phyloP scores from a whole-genome alignment of 2,329 filamentous ascomycete genomes.

The Trichoderma sp. region DNA sequence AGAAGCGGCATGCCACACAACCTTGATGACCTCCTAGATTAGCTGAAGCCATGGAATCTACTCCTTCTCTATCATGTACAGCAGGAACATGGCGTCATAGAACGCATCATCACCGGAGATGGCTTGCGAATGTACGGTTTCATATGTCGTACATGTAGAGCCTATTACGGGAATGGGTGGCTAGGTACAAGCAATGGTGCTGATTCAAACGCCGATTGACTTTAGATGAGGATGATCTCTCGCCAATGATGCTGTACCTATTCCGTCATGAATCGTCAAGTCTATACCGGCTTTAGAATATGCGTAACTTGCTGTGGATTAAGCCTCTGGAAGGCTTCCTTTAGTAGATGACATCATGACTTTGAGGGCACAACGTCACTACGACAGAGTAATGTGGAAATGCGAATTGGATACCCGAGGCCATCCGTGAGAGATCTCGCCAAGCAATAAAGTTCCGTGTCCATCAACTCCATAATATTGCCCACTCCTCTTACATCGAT shows the following conservation, averaged over 20 bases:
- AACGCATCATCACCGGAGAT: neutral
- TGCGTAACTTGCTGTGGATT: neutral
- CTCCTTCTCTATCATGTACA: constrained; percentile 13
- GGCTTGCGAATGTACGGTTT: neutral
- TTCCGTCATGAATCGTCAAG: neutral
- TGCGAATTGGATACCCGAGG: neutral
- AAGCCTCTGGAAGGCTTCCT: neutral
- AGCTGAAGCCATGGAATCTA: constrained; percentile 10
- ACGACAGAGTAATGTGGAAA: neutral
- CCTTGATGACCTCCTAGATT: neutral
- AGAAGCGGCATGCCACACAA: neutral
- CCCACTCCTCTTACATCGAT: neutral
- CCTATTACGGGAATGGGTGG: neutral
- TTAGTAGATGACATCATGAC: constrained; percentile 14
- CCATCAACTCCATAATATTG: neutral
- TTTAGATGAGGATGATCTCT: neutral
- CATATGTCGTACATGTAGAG: neutral
- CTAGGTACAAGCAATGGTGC: neutral
- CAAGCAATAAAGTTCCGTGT: neutral
- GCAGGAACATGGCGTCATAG: constrained; percentile 20
- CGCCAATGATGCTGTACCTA: neutral
- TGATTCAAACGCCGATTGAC: neutral
- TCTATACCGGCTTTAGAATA: neutral
- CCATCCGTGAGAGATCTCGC: neutral
- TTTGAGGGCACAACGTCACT: constrained; percentile 1